Percentiles rank a stretch among this genome's conserved stretches.
phyloP scores from a whole-genome alignment of 2,329 filamentous ascomycete species.

The Bipolaris cookei region DNA sequence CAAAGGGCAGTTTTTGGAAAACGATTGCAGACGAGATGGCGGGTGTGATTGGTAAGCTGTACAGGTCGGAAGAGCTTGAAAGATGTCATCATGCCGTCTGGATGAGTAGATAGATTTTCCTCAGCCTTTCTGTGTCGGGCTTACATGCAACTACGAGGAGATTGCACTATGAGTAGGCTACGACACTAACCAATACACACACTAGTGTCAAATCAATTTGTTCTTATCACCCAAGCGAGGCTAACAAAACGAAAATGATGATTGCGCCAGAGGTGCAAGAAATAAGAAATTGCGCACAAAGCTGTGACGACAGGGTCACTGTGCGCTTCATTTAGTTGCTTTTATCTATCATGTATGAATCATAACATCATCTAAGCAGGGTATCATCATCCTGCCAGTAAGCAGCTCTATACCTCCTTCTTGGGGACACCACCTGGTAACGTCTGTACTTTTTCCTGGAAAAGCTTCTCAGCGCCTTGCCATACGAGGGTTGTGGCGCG shows the following conservation, averaged over 20 bases:
- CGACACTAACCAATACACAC: no score
- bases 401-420: conserved; percentile 33
- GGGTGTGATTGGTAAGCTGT: conserved; percentile 30
- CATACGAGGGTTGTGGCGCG: conserved; percentile 77
- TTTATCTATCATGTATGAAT: neutral
- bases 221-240: no score
- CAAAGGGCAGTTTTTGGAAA: conserved; percentile 41
- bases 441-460: conserved; percentile 78
- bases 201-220: no score
- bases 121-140: no score
- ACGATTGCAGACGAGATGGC: conserved; percentile 44
- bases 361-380: conserved; percentile 3
- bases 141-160: no score
- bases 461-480: conserved; percentile 82
- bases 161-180: no score
- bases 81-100: conserved; percentile 25
- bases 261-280: no score
- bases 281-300: neutral
- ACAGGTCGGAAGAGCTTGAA: conserved; percentile 28
- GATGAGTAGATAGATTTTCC: neutral
- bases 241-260: no score
- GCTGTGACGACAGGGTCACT: neutral
- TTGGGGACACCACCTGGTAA: conserved; percentile 60
- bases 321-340: neutral
- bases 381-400: neutral